Evolutionary conservation across 2,329 filamentous ascomycete species (phyloP), one percentile per base, ranked within the genome.

Genomic region (Fonsecaea multimorphosa): DNA sequence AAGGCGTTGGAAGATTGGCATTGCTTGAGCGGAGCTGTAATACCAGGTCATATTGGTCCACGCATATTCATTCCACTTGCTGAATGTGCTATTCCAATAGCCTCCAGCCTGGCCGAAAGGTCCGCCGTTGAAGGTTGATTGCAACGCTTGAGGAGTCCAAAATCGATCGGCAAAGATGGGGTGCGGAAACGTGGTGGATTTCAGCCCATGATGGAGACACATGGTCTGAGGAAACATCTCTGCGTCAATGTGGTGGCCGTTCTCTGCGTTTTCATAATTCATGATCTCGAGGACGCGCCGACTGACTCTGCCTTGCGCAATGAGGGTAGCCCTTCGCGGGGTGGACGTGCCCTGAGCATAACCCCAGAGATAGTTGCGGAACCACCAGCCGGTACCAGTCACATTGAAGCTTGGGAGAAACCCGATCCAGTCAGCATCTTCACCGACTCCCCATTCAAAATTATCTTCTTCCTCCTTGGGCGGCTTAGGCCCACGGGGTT

Each of bases 331-430:
- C 65, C 91, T 86, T 61, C 91, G 87, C 12, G 91, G 90, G 0
- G 91, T 85, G 52, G 87, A 83, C 3, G 78, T 78, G 24, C 82
- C 76, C 54, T 80, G 75, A 57, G 69, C 68, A 64, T 80, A 80
- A 65, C 83, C 79, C 70, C 68, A 74, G 49, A 76, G 60, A 32
- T 74, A 73, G 38, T 75, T 70, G 14, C 71, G 70, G 52, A 80
- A 79, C 29, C 82, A 81, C 91, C 91, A 93, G 71, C 87, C 88
- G 59, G 90, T 92, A 72, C 85, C 83, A 49, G 86, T 81, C 0
- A 89, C 88, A 73, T 93, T 88, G 79, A 93, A 93, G 68, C 93
- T 90, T n/a, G 91, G 91, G 34, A 89, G 87, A 70, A 93, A 86
- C 7, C 87, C 89, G 74, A 91, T 88, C 65, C 90, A 83, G 74